Conservation (phyloP, 1,139 yeast species). For the Blastobotrys persicus region DNA sequence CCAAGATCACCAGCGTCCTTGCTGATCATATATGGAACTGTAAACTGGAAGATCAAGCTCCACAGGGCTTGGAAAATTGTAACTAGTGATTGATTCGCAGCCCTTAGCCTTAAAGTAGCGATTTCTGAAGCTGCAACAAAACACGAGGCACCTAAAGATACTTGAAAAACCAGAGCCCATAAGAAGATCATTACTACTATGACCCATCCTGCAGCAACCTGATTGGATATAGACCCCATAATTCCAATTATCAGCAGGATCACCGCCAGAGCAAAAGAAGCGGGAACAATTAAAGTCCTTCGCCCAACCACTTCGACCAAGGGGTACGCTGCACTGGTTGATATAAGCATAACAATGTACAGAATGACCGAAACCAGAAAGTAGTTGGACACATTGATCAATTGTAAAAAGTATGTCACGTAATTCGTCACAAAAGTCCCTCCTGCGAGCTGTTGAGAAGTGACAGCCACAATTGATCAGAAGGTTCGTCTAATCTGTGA, state of each 20-base stretch:
- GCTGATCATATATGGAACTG: slow-evolving; percentile 66
- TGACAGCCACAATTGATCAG: not conserved
- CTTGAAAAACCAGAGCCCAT: slow-evolving; percentile 1
- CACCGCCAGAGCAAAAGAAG: not conserved
- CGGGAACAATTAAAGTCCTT: not conserved
- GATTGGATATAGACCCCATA: not conserved
- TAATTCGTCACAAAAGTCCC: slow-evolving; percentile 1
- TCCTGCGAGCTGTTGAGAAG: not conserved
- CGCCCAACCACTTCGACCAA: slow-evolving; percentile 5
- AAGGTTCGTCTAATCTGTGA: slow-evolving; percentile 1
- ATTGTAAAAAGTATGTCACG: slow-evolving; percentile 4
- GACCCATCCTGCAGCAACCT: slow-evolving; percentile 5
- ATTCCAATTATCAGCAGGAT: not conserved
- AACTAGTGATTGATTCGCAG: slow-evolving; percentile 2
- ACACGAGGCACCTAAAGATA: slow-evolving; percentile 1
- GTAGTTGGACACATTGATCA: not conserved
- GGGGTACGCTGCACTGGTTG: slow-evolving; percentile 1
- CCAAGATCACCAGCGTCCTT: slow-evolving; percentile 49
- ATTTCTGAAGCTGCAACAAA: slow-evolving; percentile 4
- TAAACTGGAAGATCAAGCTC: slow-evolving; percentile 71
- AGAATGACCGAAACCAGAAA: slow-evolving; percentile 2
- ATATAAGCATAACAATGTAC: slow-evolving; percentile 1
- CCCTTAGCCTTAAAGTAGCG: not conserved
- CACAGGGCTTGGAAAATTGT: slow-evolving; percentile 56
- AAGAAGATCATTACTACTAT: not conserved